Evolutionary conservation across 108 stramenopile species (phyloP).

Genomic region (Nitzschia sp.): DNA sequence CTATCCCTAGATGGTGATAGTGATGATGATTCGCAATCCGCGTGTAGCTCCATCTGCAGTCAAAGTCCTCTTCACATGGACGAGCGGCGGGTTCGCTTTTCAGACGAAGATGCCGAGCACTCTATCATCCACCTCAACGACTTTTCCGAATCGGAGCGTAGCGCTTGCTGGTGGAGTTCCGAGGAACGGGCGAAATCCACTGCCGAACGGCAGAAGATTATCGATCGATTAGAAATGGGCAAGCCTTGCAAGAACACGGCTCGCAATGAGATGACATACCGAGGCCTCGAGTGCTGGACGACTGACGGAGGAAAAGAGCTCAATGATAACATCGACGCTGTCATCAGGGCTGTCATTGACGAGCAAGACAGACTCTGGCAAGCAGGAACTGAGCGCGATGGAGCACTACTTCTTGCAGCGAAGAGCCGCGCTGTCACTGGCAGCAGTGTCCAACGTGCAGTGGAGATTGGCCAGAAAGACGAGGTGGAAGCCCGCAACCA

Average conservation of each 20-base stretch:
- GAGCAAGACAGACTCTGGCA: constrained; percentile 3
- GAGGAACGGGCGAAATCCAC: neutral
- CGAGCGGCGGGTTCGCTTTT: neutral
- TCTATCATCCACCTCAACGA: neutral
- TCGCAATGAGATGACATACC: constrained; percentile 9
- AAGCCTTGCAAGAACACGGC: constrained; percentile 12
- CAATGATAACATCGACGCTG: neutral
- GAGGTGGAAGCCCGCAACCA: neutral
- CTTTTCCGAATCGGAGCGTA: neutral
- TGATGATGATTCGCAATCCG: too few species aligned
- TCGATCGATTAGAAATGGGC: neutral
- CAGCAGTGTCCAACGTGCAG: neutral
- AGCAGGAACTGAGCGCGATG: neutral
- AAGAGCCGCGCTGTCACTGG: neutral
- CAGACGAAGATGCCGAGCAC: neutral
- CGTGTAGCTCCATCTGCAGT: too few species aligned
- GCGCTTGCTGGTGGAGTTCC: neutral
- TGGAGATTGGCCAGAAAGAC: neutral
- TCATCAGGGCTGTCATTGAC: neutral
- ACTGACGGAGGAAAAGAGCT: neutral
- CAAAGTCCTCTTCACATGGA: too few species aligned
- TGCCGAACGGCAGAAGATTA: neutral
- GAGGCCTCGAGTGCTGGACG: constrained; percentile 5
- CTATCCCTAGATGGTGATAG: too few species aligned
- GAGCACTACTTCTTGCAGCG: neutral